These are phyloP conservation scores for Balamuthia mandrillaris DNA, from an alignment of 208 protist genomes.

Conservation along the genomic window DNA sequence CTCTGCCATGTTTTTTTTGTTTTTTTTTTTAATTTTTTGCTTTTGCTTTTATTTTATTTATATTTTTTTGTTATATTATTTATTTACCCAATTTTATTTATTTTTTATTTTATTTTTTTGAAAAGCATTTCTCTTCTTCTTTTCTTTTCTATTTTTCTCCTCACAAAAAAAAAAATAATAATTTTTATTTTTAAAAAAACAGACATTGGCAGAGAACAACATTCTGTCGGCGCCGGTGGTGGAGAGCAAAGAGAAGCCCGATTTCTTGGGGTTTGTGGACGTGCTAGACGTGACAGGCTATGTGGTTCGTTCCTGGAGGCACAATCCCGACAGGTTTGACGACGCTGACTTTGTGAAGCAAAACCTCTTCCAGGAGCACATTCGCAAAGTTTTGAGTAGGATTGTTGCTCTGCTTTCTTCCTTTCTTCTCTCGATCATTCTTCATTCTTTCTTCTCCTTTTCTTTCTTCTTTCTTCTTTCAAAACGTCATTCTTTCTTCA, in stretches of 20 bases:
- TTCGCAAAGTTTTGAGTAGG: not conserved
- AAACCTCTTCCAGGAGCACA: constrained; percentile 3
- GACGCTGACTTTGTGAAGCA: constrained; percentile 10
- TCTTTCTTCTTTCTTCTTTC: not conserved
- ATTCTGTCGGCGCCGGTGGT: not conserved
- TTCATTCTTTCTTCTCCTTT: not conserved
- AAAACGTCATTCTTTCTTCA: not conserved
- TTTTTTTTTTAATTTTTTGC: too few relatives aligned
- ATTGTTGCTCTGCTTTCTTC: not conserved
- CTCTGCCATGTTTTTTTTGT: too few relatives aligned
- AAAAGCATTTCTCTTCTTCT: too few relatives aligned
- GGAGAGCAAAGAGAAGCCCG: not conserved
- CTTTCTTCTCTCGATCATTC: not conserved
- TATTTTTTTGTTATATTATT: too few relatives aligned
- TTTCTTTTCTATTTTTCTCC: too few relatives aligned
- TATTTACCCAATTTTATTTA: too few relatives aligned
- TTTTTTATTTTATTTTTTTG: too few relatives aligned
- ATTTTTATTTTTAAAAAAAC: too few relatives aligned
- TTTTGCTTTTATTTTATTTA: too few relatives aligned
- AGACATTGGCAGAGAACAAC: not conserved
- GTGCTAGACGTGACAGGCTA: not conserved
- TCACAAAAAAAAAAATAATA: too few relatives aligned
- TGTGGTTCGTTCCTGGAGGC: not conserved
- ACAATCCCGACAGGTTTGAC: not conserved
- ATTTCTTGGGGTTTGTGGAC: not conserved